These are phyloP conservation scores for Globisporangium paddicum DNA, from an alignment of 352 stramenopile species.

Conservation along the genomic window DNA sequence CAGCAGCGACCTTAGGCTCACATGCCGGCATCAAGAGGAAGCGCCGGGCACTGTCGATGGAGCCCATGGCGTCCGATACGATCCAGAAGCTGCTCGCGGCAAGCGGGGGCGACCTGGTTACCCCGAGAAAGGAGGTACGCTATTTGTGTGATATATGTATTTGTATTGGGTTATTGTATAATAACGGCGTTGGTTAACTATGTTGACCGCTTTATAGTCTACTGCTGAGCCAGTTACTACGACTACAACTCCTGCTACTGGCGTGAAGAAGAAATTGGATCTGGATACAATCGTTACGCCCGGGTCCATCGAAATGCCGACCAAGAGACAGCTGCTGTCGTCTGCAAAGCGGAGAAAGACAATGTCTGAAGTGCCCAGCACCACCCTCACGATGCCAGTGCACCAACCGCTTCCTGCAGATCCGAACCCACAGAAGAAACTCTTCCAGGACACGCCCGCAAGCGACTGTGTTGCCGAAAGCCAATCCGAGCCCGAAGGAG, in stretches of 20 bases:
- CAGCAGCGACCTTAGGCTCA: slow-evolving; percentile 13
- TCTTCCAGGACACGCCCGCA: slow-evolving; percentile 13
- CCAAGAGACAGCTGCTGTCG: slow-evolving; percentile 3
- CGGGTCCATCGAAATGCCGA: background rate
- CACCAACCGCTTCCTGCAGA: background rate
- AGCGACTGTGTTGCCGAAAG: slow-evolving; percentile 34
- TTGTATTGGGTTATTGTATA: background rate
- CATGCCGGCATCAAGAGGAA: slow-evolving; percentile 25
- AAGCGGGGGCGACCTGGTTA: background rate
- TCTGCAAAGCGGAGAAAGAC: slow-evolving; percentile 17
- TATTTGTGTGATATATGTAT: too few relatives aligned
- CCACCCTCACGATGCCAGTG: slow-evolving; percentile 7
- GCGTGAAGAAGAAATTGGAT: slow-evolving; percentile 12
- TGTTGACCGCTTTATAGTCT: background rate
- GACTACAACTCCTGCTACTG: background rate
- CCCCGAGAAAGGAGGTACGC: slow-evolving; percentile 4
- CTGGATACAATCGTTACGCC: slow-evolving; percentile 10
- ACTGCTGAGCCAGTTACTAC: background rate
- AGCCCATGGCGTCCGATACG: slow-evolving; percentile 56
- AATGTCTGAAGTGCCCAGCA: slow-evolving; percentile 13
- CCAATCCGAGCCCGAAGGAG: slow-evolving; percentile 23
- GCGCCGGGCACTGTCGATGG: slow-evolving; percentile 56
- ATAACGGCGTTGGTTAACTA: too few relatives aligned
- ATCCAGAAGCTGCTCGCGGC: slow-evolving; percentile 50
- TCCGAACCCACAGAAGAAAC: slow-evolving; percentile 13